phyloP scores from a whole-genome alignment of 192 early-diverging fungal genomes.

The Coemansia sp. region DNA sequence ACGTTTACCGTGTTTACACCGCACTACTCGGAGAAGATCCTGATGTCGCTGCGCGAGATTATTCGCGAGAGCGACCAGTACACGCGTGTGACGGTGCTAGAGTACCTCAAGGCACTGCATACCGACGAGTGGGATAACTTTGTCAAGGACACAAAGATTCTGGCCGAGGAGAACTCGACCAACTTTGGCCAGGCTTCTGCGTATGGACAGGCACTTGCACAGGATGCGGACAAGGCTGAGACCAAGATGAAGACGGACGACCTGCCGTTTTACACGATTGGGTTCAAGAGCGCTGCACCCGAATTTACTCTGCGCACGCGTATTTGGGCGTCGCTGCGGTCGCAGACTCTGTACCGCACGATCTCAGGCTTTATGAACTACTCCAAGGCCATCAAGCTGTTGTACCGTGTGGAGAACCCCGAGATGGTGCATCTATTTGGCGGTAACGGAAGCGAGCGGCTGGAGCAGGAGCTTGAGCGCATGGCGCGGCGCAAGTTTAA shows the following conservation, averaged over 20 bases:
- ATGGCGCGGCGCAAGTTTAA: slow-evolving; percentile 79
- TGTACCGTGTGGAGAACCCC: slow-evolving; percentile 80
- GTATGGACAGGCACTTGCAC: slow-evolving; percentile 52
- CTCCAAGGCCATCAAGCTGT: slow-evolving; percentile 75
- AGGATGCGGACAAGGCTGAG: slow-evolving; percentile 59
- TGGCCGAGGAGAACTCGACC: slow-evolving; percentile 67
- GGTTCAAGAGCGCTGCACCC: slow-evolving; percentile 77
- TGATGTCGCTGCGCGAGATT: slow-evolving; percentile 79
- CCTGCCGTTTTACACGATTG: slow-evolving; percentile 76
- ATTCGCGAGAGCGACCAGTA: slow-evolving; percentile 80
- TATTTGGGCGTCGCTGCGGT: slow-evolving; percentile 84
- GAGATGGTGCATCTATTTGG: slow-evolving; percentile 66
- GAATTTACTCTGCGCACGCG: slow-evolving; percentile 82
- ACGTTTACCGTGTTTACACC: slow-evolving; percentile 82
- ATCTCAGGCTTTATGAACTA: slow-evolving; percentile 89
- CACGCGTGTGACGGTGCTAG: slow-evolving; percentile 76
- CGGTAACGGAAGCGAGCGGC: slow-evolving; percentile 62
- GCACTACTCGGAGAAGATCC: slow-evolving; percentile 83
- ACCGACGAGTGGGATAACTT: slow-evolving; percentile 88
- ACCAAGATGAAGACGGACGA: slow-evolving; percentile 74
- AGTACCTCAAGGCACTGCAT: slow-evolving; percentile 79
- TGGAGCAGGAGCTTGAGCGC: slow-evolving; percentile 68
- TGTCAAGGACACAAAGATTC: slow-evolving; percentile 79
- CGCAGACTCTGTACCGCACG: slow-evolving; percentile 84
- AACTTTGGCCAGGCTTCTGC: slow-evolving; percentile 57